A percentile compares a stretch with the other conserved stretches of the same genome.
Evolutionary conservation across 495 filamentous ascomycete species (phyloP).

Genomic region (Echria macrotheca): DNA sequence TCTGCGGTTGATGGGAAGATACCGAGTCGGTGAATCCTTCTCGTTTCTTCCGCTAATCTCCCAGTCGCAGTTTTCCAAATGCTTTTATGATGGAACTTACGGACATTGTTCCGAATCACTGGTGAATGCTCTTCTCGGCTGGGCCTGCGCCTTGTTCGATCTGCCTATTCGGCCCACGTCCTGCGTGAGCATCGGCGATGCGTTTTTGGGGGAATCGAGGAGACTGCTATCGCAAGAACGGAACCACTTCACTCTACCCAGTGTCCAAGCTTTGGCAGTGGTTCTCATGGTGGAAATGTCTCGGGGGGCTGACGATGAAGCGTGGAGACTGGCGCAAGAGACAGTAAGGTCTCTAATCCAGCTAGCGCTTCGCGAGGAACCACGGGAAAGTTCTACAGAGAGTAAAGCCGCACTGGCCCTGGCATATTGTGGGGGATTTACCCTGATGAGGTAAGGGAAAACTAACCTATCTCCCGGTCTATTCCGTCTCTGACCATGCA

Average conservation of each 20-base stretch:
- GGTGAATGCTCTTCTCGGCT: constrained; percentile 23
- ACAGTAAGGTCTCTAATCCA: constrained; percentile 21
- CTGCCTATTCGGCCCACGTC: constrained; percentile 18
- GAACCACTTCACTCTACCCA: constrained; percentile 17
- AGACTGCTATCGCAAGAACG: constrained; percentile 14
- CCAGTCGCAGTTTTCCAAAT: constrained; percentile 16
- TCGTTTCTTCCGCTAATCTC: constrained; percentile 16
- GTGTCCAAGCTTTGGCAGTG: constrained; percentile 23
- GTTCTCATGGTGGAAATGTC: constrained; percentile 22
- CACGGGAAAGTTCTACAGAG: constrained; percentile 5
- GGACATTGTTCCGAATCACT: constrained; percentile 24
- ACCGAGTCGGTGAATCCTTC: constrained; percentile 16
- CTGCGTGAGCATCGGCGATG: constrained; percentile 22
- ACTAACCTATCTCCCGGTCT: neutral
- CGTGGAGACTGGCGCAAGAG: constrained; percentile 17
- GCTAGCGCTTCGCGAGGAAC: constrained; percentile 11
- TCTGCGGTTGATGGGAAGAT: constrained; percentile 15
- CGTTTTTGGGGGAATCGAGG: constrained; percentile 25
- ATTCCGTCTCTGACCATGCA: neutral
- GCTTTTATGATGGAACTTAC: constrained; percentile 17
- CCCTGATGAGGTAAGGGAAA: constrained; percentile 24
- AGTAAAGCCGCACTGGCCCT: constrained; percentile 18
- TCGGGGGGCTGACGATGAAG: constrained; percentile 23
- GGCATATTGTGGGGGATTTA: constrained; percentile 22
- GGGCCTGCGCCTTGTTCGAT: constrained; percentile 16